Evolutionary conservation across 2,329 filamentous ascomycete species (phyloP).

Genomic region (Ascocoryne sarcoides): DNA sequence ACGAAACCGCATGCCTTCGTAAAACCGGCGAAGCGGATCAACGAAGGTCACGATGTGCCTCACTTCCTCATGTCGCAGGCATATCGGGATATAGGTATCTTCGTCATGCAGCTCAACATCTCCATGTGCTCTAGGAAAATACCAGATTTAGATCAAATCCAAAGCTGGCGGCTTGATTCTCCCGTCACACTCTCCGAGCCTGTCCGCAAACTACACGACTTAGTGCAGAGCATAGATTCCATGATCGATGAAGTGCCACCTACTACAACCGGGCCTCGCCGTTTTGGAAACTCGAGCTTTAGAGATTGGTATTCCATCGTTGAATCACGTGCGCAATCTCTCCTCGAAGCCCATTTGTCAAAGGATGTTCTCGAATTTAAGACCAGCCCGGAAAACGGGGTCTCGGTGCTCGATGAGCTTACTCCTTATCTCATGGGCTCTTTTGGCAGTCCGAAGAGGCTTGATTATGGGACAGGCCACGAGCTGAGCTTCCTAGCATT

Average conservation of each 20-base stretch:
- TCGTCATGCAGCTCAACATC: slow-evolving; percentile 83
- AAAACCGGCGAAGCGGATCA: slow-evolving; percentile 69
- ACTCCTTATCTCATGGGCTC: slow-evolving; percentile 71
- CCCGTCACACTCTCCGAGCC: slow-evolving; percentile 32
- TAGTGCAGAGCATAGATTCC: slow-evolving; percentile 55
- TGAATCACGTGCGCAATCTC: slow-evolving; percentile 44
- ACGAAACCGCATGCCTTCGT: slow-evolving; percentile 48
- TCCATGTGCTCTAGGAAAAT: slow-evolving; percentile 66
- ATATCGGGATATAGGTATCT: slow-evolving; percentile 79
- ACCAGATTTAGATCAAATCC: slow-evolving; percentile 33
- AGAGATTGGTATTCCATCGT: slow-evolving; percentile 71
- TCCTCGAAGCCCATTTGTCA: slow-evolving; percentile 51
- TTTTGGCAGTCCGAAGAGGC: slow-evolving; percentile 79
- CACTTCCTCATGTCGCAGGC: slow-evolving; percentile 73
- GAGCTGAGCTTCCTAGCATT: slow-evolving; percentile 94
- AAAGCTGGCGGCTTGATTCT: slow-evolving; percentile 42
- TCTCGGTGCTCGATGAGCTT: slow-evolving; percentile 57
- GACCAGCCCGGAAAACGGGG: slow-evolving; percentile 16
- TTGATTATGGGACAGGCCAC: slow-evolving; percentile 95
- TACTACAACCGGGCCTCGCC: slow-evolving; percentile 64
- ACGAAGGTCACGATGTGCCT: slow-evolving; percentile 73
- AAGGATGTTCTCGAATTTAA: slow-evolving; percentile 31
- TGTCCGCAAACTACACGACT: slow-evolving; percentile 54
- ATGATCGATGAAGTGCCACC: slow-evolving; percentile 75
- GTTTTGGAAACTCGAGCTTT: slow-evolving; percentile 91